A percentile compares a stretch with the other conserved stretches of the same genome.
Conservation (phyloP, 2,329 filamentous ascomycete species). For the Bipolaris sorokiniana region DNA sequence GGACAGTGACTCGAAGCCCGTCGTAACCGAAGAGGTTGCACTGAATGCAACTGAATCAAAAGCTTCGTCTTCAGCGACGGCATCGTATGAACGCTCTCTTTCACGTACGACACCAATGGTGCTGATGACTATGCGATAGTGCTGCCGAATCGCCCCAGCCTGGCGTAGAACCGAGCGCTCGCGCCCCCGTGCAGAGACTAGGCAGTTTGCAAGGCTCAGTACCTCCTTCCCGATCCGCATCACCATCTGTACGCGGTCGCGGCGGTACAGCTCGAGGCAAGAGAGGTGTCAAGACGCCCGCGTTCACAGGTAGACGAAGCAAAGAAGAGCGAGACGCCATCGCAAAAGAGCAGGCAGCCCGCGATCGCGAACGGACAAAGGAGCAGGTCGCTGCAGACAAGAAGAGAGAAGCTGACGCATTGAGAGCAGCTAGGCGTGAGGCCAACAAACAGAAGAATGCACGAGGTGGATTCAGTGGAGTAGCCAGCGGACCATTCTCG, state of each 20-base stretch:
- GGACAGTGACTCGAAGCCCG: constrained; percentile 24
- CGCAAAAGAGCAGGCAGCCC: constrained; percentile 49
- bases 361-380: constrained; percentile 47
- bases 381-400: constrained; percentile 42
- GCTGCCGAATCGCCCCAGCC: constrained; percentile 24
- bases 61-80: constrained; percentile 12
- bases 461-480: constrained; percentile 53
- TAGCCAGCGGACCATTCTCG: constrained; percentile 53
- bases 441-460: constrained; percentile 37
- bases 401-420: constrained; percentile 30
- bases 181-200: constrained; percentile 34
- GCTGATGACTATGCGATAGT: constrained; percentile 14
- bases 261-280: constrained; percentile 37
- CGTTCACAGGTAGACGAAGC: constrained; percentile 53
- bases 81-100: constrained; percentile 18
- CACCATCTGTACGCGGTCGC: constrained; percentile 36
- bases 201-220: constrained; percentile 38
- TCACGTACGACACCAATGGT: background rate
- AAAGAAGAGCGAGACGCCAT: constrained; percentile 54
- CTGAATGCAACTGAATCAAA: constrained; percentile 23
- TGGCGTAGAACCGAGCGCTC: constrained; percentile 27
- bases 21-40: constrained; percentile 16
- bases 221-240: constrained; percentile 39
- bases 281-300: constrained; percentile 45
- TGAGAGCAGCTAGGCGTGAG: constrained; percentile 29